Evolutionary conservation across 2,329 filamentous ascomycete species (phyloP), one percentile per base, ranked within the genome.

Genomic region (Claviceps spartinae): DNA sequence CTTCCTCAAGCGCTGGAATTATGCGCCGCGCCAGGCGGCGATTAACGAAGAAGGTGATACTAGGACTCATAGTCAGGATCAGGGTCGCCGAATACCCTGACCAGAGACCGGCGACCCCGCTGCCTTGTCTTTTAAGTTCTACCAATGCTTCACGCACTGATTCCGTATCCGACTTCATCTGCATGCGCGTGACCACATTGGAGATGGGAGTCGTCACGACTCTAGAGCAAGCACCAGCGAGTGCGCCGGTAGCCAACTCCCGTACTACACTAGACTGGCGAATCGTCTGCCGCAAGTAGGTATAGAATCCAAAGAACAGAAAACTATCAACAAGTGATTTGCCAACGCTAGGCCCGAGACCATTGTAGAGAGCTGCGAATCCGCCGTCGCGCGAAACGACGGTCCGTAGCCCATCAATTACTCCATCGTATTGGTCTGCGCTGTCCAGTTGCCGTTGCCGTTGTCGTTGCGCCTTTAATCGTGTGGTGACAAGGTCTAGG

Each of bases 291-390:
- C 68, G 62, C 48, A 75, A 62, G 26, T 73, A 65, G 55, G 75
- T 86, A 68, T 95, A 94, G 54, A 86, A 83, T 18, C 91, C 75
- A 69, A 94, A 94, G 72, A 94, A 94, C 49, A 94, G 73, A 63
- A 93, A 91, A 52, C 84, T 86, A 69, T 93, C 88, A 34, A 80
- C 75, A 22, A 83, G 73, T 24, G 79, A 82, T 65, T 86, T 88
- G 60, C 71, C 74, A 11, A 83, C 79, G 61, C 86, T 83, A 38
- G 78, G 74, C 6, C 74, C 68, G 1, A 85, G 65, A 26, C 84
- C 84, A 24, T 72, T 75, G 62, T 86, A 95, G 57, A 95, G 82
- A 1, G 83, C 86, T 49, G 65, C 63, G 18, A 83, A 57, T 3
- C 85, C 81, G n/a, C 86, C 87, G 65, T 89, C 85, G 36, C 77